phyloP scores from a whole-genome alignment of 106 monocot genomes.

The Xerophyta viscosa region DNA sequence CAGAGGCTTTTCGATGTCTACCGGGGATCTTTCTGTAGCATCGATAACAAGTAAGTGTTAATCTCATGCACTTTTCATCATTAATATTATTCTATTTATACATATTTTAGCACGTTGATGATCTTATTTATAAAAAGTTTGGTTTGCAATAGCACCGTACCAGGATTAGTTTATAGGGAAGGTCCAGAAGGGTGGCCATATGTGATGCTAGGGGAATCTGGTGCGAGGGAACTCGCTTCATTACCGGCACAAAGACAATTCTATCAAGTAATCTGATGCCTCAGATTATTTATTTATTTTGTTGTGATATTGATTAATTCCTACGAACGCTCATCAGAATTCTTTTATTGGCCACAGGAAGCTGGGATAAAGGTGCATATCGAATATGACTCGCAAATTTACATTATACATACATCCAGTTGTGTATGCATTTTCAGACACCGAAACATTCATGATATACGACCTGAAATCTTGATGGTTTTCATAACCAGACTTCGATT shows the following conservation, averaged over 20 bases:
- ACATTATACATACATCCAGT: background rate
- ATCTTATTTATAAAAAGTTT: too few species aligned
- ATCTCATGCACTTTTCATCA: background rate
- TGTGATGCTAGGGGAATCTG: slow-evolving; percentile 26
- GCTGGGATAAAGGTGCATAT: slow-evolving; percentile 63
- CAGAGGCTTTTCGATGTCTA: slow-evolving; percentile 43
- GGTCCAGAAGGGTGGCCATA: slow-evolving; percentile 17
- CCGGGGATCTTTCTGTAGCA: slow-evolving; percentile 20
- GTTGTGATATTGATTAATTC: too few species aligned
- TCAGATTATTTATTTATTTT: background rate
- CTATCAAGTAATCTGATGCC: slow-evolving; percentile 36
- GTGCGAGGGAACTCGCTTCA: slow-evolving; percentile 24
- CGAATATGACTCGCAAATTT: background rate
- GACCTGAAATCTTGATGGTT: background rate
- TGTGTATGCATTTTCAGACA: background rate
- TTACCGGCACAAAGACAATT: slow-evolving; percentile 42
- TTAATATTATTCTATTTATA: background rate
- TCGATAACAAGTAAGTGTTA: slow-evolving; percentile 31
- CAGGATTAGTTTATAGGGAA: slow-evolving; percentile 51
- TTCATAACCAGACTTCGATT: slow-evolving; percentile 29
- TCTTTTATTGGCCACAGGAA: slow-evolving; percentile 33
- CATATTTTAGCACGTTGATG: too few species aligned
- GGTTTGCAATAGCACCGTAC: slow-evolving; percentile 29
- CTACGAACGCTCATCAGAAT: background rate
- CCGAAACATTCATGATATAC: background rate